Percentiles rank a stretch among this genome's conserved stretches.
phyloP scores from a whole-genome alignment of 2,329 filamentous ascomycete genomes.

The Berkeleyomyces basicola region DNA sequence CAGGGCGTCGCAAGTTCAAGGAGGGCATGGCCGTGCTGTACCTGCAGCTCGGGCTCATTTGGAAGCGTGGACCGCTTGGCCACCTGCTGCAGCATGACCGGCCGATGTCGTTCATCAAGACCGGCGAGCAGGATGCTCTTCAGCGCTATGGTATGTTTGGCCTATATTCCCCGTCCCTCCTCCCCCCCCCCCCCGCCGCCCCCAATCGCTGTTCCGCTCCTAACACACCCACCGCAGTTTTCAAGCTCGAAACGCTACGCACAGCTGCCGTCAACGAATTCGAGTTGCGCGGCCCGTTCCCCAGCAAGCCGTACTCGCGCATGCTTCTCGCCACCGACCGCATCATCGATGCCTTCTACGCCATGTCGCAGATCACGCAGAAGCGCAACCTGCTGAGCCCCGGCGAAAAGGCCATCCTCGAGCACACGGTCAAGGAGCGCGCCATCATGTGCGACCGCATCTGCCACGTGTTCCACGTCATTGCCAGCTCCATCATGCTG shows the following conservation, averaged over 20 bases:
- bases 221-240: slow-evolving; percentile 23
- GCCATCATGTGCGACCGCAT: slow-evolving; percentile 72
- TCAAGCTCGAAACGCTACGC: slow-evolving; percentile 57
- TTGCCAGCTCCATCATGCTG: slow-evolving; percentile 84
- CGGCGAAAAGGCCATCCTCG: slow-evolving; percentile 66
- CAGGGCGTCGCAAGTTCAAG: slow-evolving; percentile 72
- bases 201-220: neutral
- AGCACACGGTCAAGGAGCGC: slow-evolving; percentile 64
- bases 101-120: slow-evolving; percentile 58
- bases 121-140: slow-evolving; percentile 74
- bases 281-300: slow-evolving; percentile 75
- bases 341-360: slow-evolving; percentile 85
- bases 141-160: slow-evolving; percentile 49
- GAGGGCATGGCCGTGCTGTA: slow-evolving; percentile 82
- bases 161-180: neutral
- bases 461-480: slow-evolving; percentile 70
- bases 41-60: slow-evolving; percentile 87
- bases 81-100: slow-evolving; percentile 46
- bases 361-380: slow-evolving; percentile 83
- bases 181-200: neutral
- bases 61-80: slow-evolving; percentile 81
- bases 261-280: slow-evolving; percentile 68
- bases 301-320: slow-evolving; percentile 50
- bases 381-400: slow-evolving; percentile 60
- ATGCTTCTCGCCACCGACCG: slow-evolving; percentile 67